Evolutionary conservation across 2,329 filamentous ascomycete genomes (phyloP), one percentile per base, ranked within the genome.

Genomic region (Neofusicoccum sp.): DNA sequence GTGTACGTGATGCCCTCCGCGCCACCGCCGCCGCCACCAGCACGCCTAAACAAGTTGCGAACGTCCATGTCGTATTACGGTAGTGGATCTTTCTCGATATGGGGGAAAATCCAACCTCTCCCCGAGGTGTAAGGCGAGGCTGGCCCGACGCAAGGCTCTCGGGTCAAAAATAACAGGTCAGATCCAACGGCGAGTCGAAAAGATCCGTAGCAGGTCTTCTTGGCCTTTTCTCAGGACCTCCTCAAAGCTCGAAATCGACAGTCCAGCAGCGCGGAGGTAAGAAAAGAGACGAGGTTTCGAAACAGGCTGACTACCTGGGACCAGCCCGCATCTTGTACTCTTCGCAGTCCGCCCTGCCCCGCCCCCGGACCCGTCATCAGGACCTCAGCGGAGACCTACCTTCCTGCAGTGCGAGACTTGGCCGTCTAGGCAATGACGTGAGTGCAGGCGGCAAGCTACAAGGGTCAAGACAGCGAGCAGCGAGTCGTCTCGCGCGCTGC

Each of bases 1-100:
- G 61, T 14, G 49, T 61, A 56, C 12, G 1, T 28, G 22, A 48
- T 62, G 22, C 49, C 61, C 11, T 62, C 61, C 6, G n/a, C 61
- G 16, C 61, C 61, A 6, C 41, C 44, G 9, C 60, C 48, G 12
- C 48, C 39, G 22, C 48, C 48, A 12, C 59, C 45, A 11, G 48
- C 48, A 39, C 59, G 59, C 31, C 45, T 62, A 37, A 54, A 43
- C 14, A 62, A 6, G 6, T 52, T 49, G 22, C 47, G 44, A 29
- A 54, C 48, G 12, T 64, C 62, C 62, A 60, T 63, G 37, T 6
- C 6, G 33, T 14, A 6, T 7, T 22, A 16, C 14, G 6, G 34
- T 16, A 36, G 14, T 33, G 4, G 39, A 6, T 6, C 22, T 16
- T 28, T 31, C 31, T 45, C 39, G 37, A 45, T n/a, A 28, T 14